Conservation (phyloP, 1,139 yeast genomes). For the Blastobotrys niveus region DNA sequence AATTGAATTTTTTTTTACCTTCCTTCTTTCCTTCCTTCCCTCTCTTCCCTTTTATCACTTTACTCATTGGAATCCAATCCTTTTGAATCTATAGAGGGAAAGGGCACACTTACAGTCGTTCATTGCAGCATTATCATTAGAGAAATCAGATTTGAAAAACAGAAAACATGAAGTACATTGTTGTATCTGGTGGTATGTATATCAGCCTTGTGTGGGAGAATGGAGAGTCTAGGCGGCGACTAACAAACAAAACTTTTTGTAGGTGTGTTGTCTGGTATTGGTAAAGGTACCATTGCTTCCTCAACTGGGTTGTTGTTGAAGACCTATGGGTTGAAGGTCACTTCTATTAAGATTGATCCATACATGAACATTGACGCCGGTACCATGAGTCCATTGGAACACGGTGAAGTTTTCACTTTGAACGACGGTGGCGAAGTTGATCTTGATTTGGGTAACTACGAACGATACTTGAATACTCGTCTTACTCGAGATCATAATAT, state of each 20-base stretch:
- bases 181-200: slow-evolving; percentile 80
- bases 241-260: slow-evolving; percentile 33
- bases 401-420: slow-evolving; percentile 96
- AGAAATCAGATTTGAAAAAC: background rate
- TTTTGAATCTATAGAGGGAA: no score
- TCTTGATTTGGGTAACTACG: slow-evolving; percentile 95
- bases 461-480: slow-evolving; percentile 89
- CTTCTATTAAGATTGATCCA: slow-evolving; percentile 97
- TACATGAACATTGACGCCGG: slow-evolving; percentile 99
- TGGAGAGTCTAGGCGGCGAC: background rate
- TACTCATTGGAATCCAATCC: background rate
- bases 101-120: no score
- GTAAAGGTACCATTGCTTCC: slow-evolving; percentile 96
- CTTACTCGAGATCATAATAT: slow-evolving; percentile 91
- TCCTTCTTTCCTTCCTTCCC: slow-evolving; percentile 11
- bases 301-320: slow-evolving; percentile 93
- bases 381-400: slow-evolving; percentile 98
- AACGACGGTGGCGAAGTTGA: slow-evolving; percentile 99
- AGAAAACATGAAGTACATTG: slow-evolving; percentile 87
- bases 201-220: background rate
- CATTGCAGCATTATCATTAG: no score
- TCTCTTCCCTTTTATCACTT: slow-evolving; percentile 2
- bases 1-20: slow-evolving; percentile 3
- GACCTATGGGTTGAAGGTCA: slow-evolving; percentile 88
- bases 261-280: slow-evolving; percentile 98